These are phyloP conservation scores for Neonectria sp. DNA, from an alignment of 2,329 filamentous ascomycete species.

Conservation along the genomic window DNA sequence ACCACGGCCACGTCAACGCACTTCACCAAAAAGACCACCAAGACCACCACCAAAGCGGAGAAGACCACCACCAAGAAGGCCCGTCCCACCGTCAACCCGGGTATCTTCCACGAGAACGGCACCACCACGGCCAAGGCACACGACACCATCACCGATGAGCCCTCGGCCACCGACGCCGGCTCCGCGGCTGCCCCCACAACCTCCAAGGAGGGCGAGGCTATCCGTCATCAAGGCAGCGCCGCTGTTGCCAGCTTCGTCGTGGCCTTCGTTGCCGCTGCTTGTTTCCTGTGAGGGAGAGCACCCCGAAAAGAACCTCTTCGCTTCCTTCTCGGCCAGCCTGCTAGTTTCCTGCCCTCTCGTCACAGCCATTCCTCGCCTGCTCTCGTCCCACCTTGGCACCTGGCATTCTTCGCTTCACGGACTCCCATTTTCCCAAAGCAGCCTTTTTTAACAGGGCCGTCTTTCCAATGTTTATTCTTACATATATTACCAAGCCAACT, in stretches of 20 bases:
- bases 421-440: conserved; percentile 36
- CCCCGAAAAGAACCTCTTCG: conserved; percentile 18
- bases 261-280: conserved; percentile 68
- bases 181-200: conserved; percentile 52
- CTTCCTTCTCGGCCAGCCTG: conserved; percentile 39
- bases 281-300: conserved; percentile 57
- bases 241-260: conserved; percentile 69
- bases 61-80: conserved; percentile 35
- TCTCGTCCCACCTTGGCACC: conserved; percentile 34
- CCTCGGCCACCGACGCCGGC: conserved; percentile 44
- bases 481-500: conserved; percentile 48
- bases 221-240: conserved; percentile 63
- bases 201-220: conserved; percentile 61
- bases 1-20: conserved; percentile 47
- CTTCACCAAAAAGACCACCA: conserved; percentile 44
- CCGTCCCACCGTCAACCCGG: conserved; percentile 51
- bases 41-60: conserved; percentile 15
- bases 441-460: conserved; percentile 15
- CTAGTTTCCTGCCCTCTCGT: conserved; percentile 18
- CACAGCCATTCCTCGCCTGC: conserved; percentile 23
- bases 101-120: conserved; percentile 70
- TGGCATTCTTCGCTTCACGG: conserved; percentile 44
- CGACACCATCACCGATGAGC: conserved; percentile 24
- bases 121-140: conserved; percentile 47
- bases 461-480: conserved; percentile 44